Conservation (phyloP, 129 eudicot genomes). For the Helichrysum umbraculigerum region DNA sequence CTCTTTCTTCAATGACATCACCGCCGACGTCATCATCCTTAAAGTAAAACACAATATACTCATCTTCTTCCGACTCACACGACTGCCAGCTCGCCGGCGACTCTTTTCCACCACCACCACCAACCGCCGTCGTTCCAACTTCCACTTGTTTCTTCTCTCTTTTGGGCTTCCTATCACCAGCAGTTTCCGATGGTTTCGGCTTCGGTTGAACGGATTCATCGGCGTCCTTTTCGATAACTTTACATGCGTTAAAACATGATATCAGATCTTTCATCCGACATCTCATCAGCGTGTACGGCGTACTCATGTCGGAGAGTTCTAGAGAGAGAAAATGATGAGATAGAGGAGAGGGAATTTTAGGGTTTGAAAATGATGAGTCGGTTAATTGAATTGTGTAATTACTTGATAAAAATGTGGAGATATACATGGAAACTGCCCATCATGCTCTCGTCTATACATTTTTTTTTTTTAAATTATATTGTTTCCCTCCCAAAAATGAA, state of each 20-base stretch:
- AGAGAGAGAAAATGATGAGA: too few species aligned
- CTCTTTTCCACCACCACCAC: constrained; percentile 34
- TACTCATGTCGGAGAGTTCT: constrained; percentile 36
- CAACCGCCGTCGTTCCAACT: constrained; percentile 21
- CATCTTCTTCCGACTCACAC: constrained; percentile 58
- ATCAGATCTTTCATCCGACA: constrained; percentile 51
- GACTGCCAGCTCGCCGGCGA: constrained; percentile 42
- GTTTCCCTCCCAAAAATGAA: constrained; percentile 24
- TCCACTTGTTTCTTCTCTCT: constrained; percentile 22
- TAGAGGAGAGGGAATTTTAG: constrained; percentile 25
- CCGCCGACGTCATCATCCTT: constrained; percentile 48
- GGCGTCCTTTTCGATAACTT: constrained; percentile 42
- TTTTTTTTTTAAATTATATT: neutral
- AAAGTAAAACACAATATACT: constrained; percentile 76
- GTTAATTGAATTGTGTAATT: constrained; percentile 6
- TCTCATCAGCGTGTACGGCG: constrained; percentile 42
- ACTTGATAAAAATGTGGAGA: constrained; percentile 40
- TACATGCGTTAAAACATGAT: constrained; percentile 56
- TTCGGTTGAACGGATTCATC: constrained; percentile 5
- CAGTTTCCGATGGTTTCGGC: neutral
- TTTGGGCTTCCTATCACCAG: constrained; percentile 2
- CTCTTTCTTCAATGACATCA: constrained; percentile 39
- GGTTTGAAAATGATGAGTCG: constrained; percentile 28
- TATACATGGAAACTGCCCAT: constrained; percentile 37
- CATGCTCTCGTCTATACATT: neutral